These are phyloP conservation scores for Stemphylium lycopersici DNA, from an alignment of 2,329 filamentous ascomycete species.

Conservation along the genomic window DNA sequence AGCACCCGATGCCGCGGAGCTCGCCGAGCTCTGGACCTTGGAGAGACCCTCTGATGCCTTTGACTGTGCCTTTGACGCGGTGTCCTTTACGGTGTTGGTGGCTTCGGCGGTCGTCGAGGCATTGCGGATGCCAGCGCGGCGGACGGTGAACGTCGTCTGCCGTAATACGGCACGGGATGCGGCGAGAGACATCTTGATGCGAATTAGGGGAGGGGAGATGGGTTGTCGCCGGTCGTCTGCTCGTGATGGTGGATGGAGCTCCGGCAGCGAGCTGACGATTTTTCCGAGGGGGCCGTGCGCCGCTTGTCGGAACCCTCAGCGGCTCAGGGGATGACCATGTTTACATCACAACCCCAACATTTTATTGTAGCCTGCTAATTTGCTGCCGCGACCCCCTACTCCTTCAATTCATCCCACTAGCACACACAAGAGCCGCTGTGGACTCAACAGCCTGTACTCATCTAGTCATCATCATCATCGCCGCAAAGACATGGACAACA, in stretches of 20 bases:
- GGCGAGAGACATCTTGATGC: conserved; percentile 55
- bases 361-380: background rate
- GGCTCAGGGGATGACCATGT: conserved; percentile 17
- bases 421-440: background rate
- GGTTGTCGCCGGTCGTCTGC: conserved; percentile 24
- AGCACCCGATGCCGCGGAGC: conserved; percentile 75
- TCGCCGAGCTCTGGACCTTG: conserved; percentile 79
- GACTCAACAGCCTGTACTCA: background rate
- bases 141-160: conserved; percentile 52
- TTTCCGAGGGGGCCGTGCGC: conserved; percentile 24
- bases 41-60: conserved; percentile 87
- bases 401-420: no score
- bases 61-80: conserved; percentile 65
- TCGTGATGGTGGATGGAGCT: conserved; percentile 20
- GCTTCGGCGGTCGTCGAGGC: conserved; percentile 58
- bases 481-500: background rate
- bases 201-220: conserved; percentile 26
- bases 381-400: no score
- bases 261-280: conserved; percentile 26
- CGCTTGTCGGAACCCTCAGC: conserved; percentile 13
- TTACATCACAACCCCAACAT: conserved; percentile 8
- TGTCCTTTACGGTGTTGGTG: conserved; percentile 55
- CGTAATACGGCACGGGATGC: conserved; percentile 55
- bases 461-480: background rate
- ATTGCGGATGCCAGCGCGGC: conserved; percentile 54